Evolutionary conservation across 1,284 basidiomycete genomes (phyloP).

Genomic region (Ceratobasidium sp.): DNA sequence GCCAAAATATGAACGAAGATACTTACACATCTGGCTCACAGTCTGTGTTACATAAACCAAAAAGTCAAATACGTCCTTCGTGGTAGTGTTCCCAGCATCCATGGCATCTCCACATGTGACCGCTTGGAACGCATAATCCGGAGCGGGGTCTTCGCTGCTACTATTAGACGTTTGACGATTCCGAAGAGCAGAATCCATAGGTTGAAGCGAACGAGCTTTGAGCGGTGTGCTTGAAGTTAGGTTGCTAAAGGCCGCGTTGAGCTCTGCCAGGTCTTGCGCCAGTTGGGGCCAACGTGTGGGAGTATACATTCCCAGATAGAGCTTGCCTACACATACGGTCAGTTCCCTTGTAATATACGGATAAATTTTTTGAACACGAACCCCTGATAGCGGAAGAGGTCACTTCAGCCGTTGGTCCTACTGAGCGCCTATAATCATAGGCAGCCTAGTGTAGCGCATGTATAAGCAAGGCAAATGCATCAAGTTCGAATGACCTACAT

Average conservation of each 20-base stretch:
- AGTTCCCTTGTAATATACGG: background rate
- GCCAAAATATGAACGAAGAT: background rate
- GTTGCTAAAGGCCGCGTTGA: background rate
- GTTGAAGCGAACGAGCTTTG: background rate
- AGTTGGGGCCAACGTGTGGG: slow-evolving; percentile 44
- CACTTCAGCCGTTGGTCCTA: slow-evolving; percentile 5
- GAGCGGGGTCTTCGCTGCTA: slow-evolving; percentile 10
- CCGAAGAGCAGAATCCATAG: background rate
- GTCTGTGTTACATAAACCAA: slow-evolving; percentile 5
- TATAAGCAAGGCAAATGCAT: background rate
- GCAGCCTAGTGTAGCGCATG: background rate
- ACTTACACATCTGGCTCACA: slow-evolving; percentile 24
- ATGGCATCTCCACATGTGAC: slow-evolving; percentile 46
- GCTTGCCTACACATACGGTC: background rate
- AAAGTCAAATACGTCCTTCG: slow-evolving; percentile 42
- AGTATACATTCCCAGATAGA: slow-evolving; percentile 35
- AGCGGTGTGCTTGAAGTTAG: background rate
- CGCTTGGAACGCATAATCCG: slow-evolving; percentile 23
- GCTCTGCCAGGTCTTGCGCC: background rate
- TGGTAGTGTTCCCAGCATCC: slow-evolving; percentile 31
- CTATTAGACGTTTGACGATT: background rate
- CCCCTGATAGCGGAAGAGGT: slow-evolving; percentile 28
- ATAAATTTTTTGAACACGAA: background rate
- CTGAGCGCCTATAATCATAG: slow-evolving; percentile 11
- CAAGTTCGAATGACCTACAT: slow-evolving; percentile 20